phyloP scores from a whole-genome alignment of 73 alveolate genomes.

The Effrenium voratum region DNA sequence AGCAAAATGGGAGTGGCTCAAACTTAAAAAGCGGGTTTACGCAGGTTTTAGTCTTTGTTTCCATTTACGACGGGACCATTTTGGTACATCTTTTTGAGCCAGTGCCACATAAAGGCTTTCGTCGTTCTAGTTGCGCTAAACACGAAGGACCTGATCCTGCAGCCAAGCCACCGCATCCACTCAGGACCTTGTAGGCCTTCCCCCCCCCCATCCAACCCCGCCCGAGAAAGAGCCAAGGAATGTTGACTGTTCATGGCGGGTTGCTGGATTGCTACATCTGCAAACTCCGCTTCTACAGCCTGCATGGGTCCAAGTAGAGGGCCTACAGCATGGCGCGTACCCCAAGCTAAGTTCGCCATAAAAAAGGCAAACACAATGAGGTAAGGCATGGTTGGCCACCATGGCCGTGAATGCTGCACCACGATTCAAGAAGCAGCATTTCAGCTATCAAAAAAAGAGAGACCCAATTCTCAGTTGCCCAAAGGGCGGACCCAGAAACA shows the following conservation, averaged over 20 bases:
- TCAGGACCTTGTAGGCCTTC: constrained; percentile 65
- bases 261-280: no score
- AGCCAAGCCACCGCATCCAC: constrained; percentile 37
- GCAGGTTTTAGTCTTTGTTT: background rate
- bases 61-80: background rate
- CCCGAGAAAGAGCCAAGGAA: no score
- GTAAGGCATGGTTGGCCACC: no score
- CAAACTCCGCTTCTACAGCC: no score
- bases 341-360: background rate
- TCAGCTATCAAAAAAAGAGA: no score
- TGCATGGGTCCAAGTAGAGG: background rate
- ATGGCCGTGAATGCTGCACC: no score
- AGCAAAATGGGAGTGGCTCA: background rate
- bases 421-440: no score
- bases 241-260: no score
- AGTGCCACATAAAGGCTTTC: background rate
- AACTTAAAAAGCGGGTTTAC: background rate
- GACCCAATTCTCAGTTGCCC: no score
- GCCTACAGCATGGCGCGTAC: background rate
- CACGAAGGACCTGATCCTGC: background rate
- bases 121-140: background rate
- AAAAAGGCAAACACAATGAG: background rate
- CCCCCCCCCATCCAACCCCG: no score
- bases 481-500: no score
- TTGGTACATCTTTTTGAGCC: background rate